phyloP scores from a whole-genome alignment of 2,329 filamentous ascomycete species.

The Diaporthe amygdali region DNA sequence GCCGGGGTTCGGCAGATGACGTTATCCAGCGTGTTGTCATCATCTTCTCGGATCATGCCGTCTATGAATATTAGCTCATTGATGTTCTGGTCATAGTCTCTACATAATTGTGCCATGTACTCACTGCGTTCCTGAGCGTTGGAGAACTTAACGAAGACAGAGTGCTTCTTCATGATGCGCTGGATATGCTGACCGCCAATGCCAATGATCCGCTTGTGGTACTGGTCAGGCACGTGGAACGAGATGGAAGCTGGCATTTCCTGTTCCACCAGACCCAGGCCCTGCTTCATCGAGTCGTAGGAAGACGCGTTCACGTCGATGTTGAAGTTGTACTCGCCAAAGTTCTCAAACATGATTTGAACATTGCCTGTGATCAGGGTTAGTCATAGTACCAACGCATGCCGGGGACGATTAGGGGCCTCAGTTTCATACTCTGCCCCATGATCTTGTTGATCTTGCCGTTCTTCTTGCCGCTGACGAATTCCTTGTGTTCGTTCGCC shows the following conservation, averaged over 20 bases:
- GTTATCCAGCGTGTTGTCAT: slow-evolving; percentile 98
- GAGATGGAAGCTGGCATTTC: slow-evolving; percentile 99
- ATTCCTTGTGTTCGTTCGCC: slow-evolving; percentile 99
- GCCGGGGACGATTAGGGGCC: not conserved
- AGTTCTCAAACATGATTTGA: slow-evolving; percentile 98
- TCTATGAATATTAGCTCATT: slow-evolving; percentile 40
- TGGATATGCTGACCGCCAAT: slow-evolving; percentile 99
- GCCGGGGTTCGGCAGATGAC: slow-evolving; percentile 98
- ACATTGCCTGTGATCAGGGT: slow-evolving; percentile 70
- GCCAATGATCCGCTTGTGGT: slow-evolving; percentile 98
- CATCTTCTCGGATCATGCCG: slow-evolving; percentile 91
- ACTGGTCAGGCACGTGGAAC: slow-evolving; percentile 98
- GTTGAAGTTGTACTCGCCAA: slow-evolving; percentile 99
- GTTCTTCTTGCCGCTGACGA: slow-evolving; percentile 99
- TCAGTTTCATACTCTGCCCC: slow-evolving; percentile 77
- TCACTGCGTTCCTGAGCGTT: slow-evolving; percentile 95
- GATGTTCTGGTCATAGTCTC: not conserved
- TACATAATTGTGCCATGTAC: not conserved
- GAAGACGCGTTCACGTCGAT: slow-evolving; percentile 94
- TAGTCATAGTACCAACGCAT: slow-evolving; percentile 27
- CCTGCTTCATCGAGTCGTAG: slow-evolving; percentile 94
- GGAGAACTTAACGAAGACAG: slow-evolving; percentile 98
- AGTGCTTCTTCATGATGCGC: slow-evolving; percentile 99
- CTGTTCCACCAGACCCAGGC: slow-evolving; percentile 90
- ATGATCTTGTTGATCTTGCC: slow-evolving; percentile 99